Base-by-base conservation (phyloP, 2,329 filamentous ascomycete genomes). In the Paecilomyces sp. region DNA sequence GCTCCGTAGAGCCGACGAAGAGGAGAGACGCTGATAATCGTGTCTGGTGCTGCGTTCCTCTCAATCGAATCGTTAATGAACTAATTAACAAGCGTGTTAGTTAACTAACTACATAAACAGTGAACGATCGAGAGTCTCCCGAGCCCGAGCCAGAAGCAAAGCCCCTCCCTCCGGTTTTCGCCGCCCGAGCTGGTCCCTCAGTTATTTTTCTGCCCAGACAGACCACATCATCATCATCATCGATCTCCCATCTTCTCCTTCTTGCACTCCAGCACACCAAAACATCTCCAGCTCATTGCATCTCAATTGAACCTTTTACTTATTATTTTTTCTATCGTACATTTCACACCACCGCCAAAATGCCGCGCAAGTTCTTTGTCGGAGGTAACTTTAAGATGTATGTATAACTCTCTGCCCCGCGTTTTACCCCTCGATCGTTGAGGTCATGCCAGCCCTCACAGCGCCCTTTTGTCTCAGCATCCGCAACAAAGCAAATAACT, bases 321-420 rank as follows among this genome's bases (percentile, higher is more conserved):
- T 13, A 13, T 56, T 52, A 34, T 58, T 25, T 6, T 30, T 12
- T n/a, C 36, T 7, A 47, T 22, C 56, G 41, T 59, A 61, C 59
- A 51, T 34, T 33, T 36, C 36, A 62, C 56, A 56, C 56, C 36
- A 61, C 57, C 65, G 75, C 80, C 85, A 91, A 74, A 72, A 96
- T 96, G 92, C 85, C 88, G 85, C 92, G 92, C 83, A 89, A 92
- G 83, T 96, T 96, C 85, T 96, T 96, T 79, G 90, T 96, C 78
- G 92, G 92, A 79, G 92, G 92, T 76, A 99, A 99, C 88, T 97
- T 97, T 84, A 97, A 99, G 86, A 97, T 97, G 92, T 96, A 82
- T 75, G 84, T 77, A 41, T 28, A 28, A 1, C 62, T 69, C 69
- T 61, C 68, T 64, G 61, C 64, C 67, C 64, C 66, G 64, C 60